Evolutionary conservation across 495 filamentous ascomycete genomes (phyloP).

Genomic region (Hyaloscypha finlandica): DNA sequence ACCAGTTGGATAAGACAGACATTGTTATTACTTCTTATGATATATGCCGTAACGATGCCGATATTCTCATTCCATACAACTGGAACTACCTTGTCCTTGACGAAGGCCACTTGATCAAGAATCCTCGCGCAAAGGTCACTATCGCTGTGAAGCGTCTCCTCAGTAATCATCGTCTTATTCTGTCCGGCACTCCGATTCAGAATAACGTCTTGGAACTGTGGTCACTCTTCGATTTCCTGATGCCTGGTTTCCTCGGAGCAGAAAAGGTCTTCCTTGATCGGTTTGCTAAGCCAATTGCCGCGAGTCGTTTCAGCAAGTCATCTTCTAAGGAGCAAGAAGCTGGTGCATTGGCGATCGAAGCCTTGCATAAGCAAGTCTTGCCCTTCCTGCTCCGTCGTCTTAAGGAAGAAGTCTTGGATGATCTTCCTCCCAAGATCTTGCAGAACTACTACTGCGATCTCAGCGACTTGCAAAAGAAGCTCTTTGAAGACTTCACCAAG

Average conservation of each 20-base stretch:
- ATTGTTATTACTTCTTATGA: conserved; percentile 98
- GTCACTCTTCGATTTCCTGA: conserved; percentile 98
- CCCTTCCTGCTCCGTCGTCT: conserved; percentile 95
- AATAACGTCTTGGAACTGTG: conserved; percentile 98
- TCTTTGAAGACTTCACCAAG: conserved; percentile 95
- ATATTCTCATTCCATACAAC: conserved; percentile 75
- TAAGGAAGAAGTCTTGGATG: conserved; percentile 96
- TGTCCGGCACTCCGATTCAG: conserved; percentile 96
- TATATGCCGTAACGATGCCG: conserved; percentile 90
- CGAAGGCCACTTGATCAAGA: conserved; percentile 98
- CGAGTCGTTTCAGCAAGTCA: conserved; percentile 90
- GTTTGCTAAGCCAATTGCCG: conserved; percentile 96
- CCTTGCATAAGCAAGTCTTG: conserved; percentile 94
- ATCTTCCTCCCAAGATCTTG: conserved; percentile 95
- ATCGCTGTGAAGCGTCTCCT: conserved; percentile 82
- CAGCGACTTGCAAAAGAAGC: conserved; percentile 88
- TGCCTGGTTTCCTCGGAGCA: conserved; percentile 97
- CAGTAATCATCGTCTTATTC: conserved; percentile 92
- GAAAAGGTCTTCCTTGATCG: conserved; percentile 98
- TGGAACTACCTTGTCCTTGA: conserved; percentile 99
- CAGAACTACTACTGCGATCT: conserved; percentile 99
- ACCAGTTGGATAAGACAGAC: conserved; percentile 72
- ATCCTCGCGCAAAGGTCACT: conserved; percentile 91
- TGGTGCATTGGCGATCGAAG: conserved; percentile 93
- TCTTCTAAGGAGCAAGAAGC: conserved; percentile 99